Conservation (phyloP, 2,329 filamentous ascomycete species). For the Hymenoscyphus repandus region DNA sequence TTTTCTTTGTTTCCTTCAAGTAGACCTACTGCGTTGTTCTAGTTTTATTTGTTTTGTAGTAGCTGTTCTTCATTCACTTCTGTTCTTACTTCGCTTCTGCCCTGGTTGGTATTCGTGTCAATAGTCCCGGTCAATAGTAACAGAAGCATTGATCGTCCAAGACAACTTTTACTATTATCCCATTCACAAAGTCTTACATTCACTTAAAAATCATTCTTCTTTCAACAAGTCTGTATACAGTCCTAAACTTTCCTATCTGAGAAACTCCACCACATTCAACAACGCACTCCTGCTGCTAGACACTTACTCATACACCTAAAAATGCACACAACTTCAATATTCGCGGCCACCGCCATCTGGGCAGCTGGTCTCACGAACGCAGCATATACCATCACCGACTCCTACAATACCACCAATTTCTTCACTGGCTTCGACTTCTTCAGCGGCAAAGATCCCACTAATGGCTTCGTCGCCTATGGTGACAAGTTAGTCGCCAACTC, state of each 20-base stretch:
- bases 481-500: constrained; percentile 51
- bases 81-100: not conserved
- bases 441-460: constrained; percentile 58
- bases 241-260: no score
- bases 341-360: constrained; percentile 27
- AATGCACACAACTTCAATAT: constrained; percentile 21
- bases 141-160: no score
- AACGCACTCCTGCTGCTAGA: no score
- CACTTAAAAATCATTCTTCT: no score
- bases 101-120: not conserved
- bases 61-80: not conserved
- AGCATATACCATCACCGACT: constrained; percentile 39
- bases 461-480: constrained; percentile 70
- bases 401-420: constrained; percentile 39
- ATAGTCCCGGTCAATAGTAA: no score
- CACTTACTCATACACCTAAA: constrained; percentile 3
- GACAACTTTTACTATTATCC: no score
- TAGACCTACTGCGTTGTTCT: no score
- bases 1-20: not conserved
- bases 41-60: not conserved
- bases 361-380: constrained; percentile 24
- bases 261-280: no score
- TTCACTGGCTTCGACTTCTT: constrained; percentile 51
- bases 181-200: no score
- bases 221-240: no score